These are phyloP conservation scores for Scutellaria galericulata DNA, from an alignment of 257 asterid species.

Conservation along the genomic window DNA sequence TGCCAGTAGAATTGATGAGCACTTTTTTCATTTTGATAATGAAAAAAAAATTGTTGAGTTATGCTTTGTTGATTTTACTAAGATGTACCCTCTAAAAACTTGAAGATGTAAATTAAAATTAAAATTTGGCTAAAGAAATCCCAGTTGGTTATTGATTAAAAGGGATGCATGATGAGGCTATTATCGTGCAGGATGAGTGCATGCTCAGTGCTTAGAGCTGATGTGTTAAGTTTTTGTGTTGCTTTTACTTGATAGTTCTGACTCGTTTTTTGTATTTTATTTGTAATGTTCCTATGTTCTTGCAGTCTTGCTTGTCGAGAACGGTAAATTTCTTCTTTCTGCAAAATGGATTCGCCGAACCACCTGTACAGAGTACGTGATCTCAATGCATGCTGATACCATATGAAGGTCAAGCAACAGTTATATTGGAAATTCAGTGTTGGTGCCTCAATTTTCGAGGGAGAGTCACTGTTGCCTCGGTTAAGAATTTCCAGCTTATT, in stretches of 20 bases:
- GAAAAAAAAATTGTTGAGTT: too few species aligned
- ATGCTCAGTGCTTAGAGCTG: neutral
- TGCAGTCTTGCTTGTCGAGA: conserved; percentile 82
- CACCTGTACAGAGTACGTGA: conserved; percentile 83
- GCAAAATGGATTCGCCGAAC: conserved; percentile 80
- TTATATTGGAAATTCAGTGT: conserved; percentile 86
- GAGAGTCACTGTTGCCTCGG: conserved; percentile 87
- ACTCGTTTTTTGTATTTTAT: conserved; percentile 22
- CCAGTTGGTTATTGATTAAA: neutral
- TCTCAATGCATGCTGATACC: conserved; percentile 76
- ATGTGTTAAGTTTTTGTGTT: neutral
- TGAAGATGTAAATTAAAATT: neutral
- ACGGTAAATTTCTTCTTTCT: conserved; percentile 88
- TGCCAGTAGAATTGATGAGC: too few species aligned
- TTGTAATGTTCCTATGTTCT: conserved; percentile 4
- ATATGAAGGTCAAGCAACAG: conserved; percentile 73
- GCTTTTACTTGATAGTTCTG: neutral
- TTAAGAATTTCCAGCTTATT: conserved; percentile 88
- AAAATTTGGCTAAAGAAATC: neutral
- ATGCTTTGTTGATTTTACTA: too few species aligned
- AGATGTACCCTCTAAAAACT: too few species aligned
- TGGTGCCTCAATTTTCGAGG: conserved; percentile 93
- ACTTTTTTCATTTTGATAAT: too few species aligned
- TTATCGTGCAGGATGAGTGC: neutral
- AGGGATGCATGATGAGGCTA: neutral